Conservation (phyloP, 352 stramenopile genomes). For the Phytophthora hybrid region DNA sequence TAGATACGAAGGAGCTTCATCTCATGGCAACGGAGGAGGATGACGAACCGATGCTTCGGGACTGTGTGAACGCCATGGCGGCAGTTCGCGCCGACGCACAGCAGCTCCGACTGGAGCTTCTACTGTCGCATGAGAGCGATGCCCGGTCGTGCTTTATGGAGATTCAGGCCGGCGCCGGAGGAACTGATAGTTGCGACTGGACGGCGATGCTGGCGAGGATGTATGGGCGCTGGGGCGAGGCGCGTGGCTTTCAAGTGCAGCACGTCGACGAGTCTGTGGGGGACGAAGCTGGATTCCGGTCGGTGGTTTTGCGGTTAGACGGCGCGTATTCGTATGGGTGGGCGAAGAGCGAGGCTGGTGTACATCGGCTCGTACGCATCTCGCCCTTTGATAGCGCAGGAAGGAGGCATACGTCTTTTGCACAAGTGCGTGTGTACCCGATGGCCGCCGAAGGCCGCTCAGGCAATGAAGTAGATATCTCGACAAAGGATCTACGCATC, state of each 20-base stretch:
- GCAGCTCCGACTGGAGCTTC: constrained; percentile 65
- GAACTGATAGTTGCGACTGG: constrained; percentile 97
- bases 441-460: constrained; percentile 48
- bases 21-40: constrained; percentile 67
- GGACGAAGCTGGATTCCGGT: constrained; percentile 76
- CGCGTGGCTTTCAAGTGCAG: constrained; percentile 70
- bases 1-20: constrained; percentile 75
- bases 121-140: constrained; percentile 69
- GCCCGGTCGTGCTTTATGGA: constrained; percentile 78
- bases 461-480: constrained; percentile 60
- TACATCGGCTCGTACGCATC: constrained; percentile 95
- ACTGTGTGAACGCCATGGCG: constrained; percentile 59
- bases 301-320: constrained; percentile 64
- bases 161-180: constrained; percentile 85
- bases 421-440: constrained; percentile 83
- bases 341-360: constrained; percentile 94
- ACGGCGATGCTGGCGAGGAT: constrained; percentile 96
- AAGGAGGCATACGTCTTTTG: constrained; percentile 96
- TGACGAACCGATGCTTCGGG: constrained; percentile 56
- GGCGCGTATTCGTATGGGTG: constrained; percentile 92
- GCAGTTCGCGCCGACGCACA: constrained; percentile 51
- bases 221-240: constrained; percentile 88
- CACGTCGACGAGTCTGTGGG: constrained; percentile 89
- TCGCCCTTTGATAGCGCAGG: constrained; percentile 95
- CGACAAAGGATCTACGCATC: constrained; percentile 91